Conservation (phyloP, 495 filamentous ascomycete genomes). For the Elasticomyces elasticus region DNA sequence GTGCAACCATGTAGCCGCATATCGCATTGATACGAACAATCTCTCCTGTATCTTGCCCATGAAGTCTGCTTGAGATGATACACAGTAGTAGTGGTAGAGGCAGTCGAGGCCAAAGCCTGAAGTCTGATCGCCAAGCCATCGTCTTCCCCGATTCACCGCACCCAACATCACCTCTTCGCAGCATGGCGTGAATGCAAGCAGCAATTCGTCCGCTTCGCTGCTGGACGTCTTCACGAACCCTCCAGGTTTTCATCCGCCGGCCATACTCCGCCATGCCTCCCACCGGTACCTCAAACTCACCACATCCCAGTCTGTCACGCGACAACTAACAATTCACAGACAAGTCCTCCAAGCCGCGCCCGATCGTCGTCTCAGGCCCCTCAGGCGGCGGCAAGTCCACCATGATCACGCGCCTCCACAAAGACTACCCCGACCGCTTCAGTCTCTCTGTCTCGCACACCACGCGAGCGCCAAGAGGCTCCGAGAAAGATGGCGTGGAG, state of each 20-base stretch:
- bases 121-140: background rate
- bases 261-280: conserved; percentile 3
- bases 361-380: conserved; percentile 80
- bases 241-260: background rate
- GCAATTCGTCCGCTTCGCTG: conserved; percentile 9
- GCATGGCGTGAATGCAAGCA: background rate
- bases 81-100: too few species aligned
- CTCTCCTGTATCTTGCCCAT: too few species aligned
- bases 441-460: conserved; percentile 81
- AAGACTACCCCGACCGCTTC: conserved; percentile 61
- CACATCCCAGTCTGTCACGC: background rate
- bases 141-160: background rate
- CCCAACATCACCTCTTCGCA: background rate
- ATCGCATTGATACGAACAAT: too few species aligned
- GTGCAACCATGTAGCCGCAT: too few species aligned
- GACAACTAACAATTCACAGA: background rate
- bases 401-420: conserved; percentile 63
- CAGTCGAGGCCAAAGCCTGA: background rate
- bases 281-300: conserved; percentile 1
- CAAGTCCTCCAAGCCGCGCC: conserved; percentile 30
- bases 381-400: conserved; percentile 84
- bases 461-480: conserved; percentile 63
- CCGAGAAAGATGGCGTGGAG: conserved; percentile 65
- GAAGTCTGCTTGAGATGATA: too few species aligned
- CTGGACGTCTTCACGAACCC: conserved; percentile 1